Base-by-base conservation (phyloP, 169 alveolate genomes). In the Plasmodium gaboni region DNA sequence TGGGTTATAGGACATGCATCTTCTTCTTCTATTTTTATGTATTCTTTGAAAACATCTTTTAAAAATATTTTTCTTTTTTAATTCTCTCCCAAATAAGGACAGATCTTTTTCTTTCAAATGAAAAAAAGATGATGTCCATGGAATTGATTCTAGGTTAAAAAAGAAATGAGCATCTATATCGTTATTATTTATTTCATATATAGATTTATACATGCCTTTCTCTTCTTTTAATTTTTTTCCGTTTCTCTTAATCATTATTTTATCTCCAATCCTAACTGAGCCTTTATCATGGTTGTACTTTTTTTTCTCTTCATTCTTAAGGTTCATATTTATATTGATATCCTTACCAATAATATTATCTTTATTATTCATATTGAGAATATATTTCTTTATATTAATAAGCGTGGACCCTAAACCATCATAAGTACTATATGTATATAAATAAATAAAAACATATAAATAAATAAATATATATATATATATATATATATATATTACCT, bases 1-100 rank as follows among this genome's bases (percentile, higher is more conserved):
- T 22, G 98, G 96, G 73, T 97, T 98, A 93, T 96, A 98, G 12
- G 99, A 97, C 99, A 97, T 98, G 48, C 98, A 98, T 53, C 99
- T 89, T 70, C 99, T 91, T 70, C 98, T 89, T 92, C 96, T 85
- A 57, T 93, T 97, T 57, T 95, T 93, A 15, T 98, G 99, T 2
- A 98, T 91, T 73, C 94, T 73, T 88, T 98, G 97, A 83, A 96
- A 96, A 38, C 96, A 93, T 64, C 97, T 86, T 60, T 96, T 93
- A 57, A 92, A 91, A 19, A 88, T 86, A 26, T 88, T 88, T 70
- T 67, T 78, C 72, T 86, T 92, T 60, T 38, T 80, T 70, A 80
- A 19, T 48, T 60, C 76, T 12, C 12, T 68, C 4, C 90, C 83
- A 80, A 80, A 80, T 15, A 68, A 53, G 13, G 19, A 3, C 17